Evolutionary conservation across 1,139 yeast genomes (phyloP).

Genomic region (Arxiozyma slooffiae): DNA sequence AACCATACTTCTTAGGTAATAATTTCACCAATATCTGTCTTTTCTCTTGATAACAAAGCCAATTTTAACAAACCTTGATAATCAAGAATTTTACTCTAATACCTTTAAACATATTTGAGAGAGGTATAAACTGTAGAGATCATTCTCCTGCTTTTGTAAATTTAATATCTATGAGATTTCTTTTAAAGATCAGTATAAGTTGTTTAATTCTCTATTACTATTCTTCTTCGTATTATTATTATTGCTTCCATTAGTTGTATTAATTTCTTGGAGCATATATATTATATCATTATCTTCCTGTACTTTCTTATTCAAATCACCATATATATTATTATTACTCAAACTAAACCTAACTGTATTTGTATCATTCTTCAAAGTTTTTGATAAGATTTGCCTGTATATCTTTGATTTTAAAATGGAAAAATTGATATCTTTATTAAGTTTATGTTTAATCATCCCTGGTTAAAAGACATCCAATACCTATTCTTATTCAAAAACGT

Average conservation of each 20-base stretch:
- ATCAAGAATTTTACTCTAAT: background rate
- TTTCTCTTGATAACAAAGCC: background rate
- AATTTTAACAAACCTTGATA: background rate
- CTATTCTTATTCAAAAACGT: background rate
- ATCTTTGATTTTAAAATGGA: background rate
- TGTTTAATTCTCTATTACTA: background rate
- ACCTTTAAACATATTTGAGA: background rate
- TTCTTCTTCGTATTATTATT: too few species aligned
- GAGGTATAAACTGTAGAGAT: background rate
- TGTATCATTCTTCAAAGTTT: background rate
- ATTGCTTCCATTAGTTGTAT: background rate
- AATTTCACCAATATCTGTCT: background rate
- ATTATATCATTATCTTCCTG: background rate
- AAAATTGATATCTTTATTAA: background rate
- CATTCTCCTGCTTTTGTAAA: background rate
- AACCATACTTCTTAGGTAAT: background rate
- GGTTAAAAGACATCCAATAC: background rate
- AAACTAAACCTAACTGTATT: background rate
- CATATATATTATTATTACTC: background rate
- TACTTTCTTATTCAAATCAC: too few species aligned
- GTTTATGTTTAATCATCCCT: background rate
- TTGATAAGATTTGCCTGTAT: background rate
- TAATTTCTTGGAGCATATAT: background rate
- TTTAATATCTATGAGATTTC: background rate
- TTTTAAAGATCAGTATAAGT: background rate